Evolutionary conservation across 2,329 filamentous ascomycete species (phyloP).

Genomic region (Penicillium sp.): DNA sequence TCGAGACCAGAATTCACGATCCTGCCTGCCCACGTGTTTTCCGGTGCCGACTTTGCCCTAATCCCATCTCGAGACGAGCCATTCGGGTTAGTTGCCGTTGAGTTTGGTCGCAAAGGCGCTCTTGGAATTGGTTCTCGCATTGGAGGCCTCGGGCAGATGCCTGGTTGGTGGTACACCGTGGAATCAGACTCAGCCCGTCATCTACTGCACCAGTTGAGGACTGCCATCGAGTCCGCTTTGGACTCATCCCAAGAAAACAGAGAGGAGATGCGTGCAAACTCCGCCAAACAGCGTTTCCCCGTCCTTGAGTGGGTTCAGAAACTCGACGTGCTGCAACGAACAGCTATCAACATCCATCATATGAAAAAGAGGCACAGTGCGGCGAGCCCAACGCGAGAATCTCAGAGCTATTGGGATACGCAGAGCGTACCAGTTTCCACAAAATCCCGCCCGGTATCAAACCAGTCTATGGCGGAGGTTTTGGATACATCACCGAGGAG

Average conservation of each 20-base stretch:
- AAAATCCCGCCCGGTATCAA: not conserved
- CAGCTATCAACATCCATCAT: slow-evolving; percentile 52
- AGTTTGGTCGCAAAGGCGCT: slow-evolving; percentile 63
- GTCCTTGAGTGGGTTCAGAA: slow-evolving; percentile 63
- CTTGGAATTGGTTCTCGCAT: slow-evolving; percentile 62
- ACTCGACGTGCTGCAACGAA: slow-evolving; percentile 57
- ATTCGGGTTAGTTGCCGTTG: slow-evolving; percentile 63
- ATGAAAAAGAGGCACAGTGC: not conserved
- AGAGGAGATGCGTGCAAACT: slow-evolving; percentile 59
- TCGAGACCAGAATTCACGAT: slow-evolving; percentile 64
- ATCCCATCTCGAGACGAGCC: slow-evolving; percentile 65
- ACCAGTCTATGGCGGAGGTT: not conserved
- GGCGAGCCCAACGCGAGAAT: not conserved
- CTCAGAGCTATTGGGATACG: not conserved
- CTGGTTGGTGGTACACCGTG: slow-evolving; percentile 67
- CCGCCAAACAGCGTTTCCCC: slow-evolving; percentile 61
- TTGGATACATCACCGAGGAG: not conserved
- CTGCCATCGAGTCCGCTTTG: slow-evolving; percentile 59
- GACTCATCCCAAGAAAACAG: slow-evolving; percentile 50
- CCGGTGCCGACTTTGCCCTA: slow-evolving; percentile 63
- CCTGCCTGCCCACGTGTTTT: slow-evolving; percentile 61
- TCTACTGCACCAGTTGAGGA: slow-evolving; percentile 60
- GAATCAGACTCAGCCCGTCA: slow-evolving; percentile 60
- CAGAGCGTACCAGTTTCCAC: not conserved
- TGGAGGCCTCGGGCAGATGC: slow-evolving; percentile 63